A percentile compares a stretch with the other conserved stretches of the same genome.
Conservation (phyloP, 768 basidiomycete species). For the Mycena olivaceomarginata region DNA sequence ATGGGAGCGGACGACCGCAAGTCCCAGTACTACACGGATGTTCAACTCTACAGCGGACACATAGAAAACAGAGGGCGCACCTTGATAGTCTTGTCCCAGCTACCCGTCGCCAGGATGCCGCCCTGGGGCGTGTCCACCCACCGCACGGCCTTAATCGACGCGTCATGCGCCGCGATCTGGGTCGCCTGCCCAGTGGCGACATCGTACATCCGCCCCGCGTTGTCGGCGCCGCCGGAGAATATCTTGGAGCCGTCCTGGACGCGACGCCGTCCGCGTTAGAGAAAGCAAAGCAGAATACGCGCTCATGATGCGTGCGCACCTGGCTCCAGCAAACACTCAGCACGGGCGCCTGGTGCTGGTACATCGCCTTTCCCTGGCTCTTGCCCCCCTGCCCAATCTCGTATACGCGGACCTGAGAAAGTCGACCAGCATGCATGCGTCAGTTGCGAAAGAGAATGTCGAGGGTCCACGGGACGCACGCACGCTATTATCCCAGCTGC, state of each 20-base stretch:
- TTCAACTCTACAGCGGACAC: not conserved
- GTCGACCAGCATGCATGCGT: constrained; percentile 12
- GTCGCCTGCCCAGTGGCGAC: constrained; percentile 87
- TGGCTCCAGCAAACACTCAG: constrained; percentile 84
- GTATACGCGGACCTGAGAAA: constrained; percentile 79
- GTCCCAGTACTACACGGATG: constrained; percentile 89
- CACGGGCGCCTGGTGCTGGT: constrained; percentile 82
- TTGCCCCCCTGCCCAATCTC: constrained; percentile 75
- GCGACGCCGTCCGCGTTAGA: constrained; percentile 75
- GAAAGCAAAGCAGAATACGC: constrained; percentile 64
- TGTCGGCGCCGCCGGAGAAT: constrained; percentile 96
- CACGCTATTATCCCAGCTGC: constrained; percentile 89
- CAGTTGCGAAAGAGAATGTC: not conserved
- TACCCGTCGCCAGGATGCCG: constrained; percentile 92
- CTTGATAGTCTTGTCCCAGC: constrained; percentile 99
- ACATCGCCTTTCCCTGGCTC: constrained; percentile 82
- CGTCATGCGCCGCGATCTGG: constrained; percentile 94
- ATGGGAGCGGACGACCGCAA: constrained; percentile 83
- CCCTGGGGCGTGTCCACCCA: constrained; percentile 87
- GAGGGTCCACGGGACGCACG: constrained; percentile 57
- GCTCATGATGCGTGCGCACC: constrained; percentile 56
- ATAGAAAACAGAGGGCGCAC: constrained; percentile 61
- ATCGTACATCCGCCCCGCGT: constrained; percentile 95
- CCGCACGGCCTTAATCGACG: constrained; percentile 87
- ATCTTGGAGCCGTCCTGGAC: constrained; percentile 93